Evolutionary conservation across 176 grass and related monocot genomes (phyloP), one percentile per base, ranked within the genome.

Genomic region (Oryza rufipogon): DNA sequence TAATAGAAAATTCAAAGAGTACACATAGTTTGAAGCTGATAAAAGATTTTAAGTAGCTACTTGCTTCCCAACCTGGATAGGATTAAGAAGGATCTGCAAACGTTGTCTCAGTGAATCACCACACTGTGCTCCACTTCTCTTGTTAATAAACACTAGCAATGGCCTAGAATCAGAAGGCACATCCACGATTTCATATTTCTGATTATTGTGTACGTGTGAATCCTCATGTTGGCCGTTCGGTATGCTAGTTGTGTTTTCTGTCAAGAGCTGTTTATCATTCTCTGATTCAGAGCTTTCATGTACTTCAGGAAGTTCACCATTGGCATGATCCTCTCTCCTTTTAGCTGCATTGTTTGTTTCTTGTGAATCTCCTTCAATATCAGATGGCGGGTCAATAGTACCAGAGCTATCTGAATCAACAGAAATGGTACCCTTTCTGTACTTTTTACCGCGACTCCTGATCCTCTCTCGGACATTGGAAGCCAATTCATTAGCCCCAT

Each of bases 71-170:
- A 94, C 94, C 94, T 97, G 94, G 60, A 92, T 47, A 42, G 94
- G 94, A 88, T 97, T 97, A 73, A 97, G 87, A 83, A 97, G 94
- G 80, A 97, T 90, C 77, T 92, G 83, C 23, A 97, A 68, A 72
- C 90, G 92, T 36, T 85, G 90, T 80, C 87, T 94, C 85, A 97
- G 68, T 84, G 86, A 92, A 46, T 87, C 88, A 19, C 94, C 94
- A 26, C 80, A 79, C 80, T 97, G 94, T 7, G 89, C 89, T 74
- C 94, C 94, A 66, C 94, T 97, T 93, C 83, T 94, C 87, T 97
- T 97, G 89, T 97, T 97, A 68, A 97, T 80, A 25, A 97, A 97
- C 71, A 97, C 94, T 76, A 97, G 72, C 17, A 97, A 83, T 16
- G 94, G 94, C 79, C 94, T 90, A 46, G 80, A 85, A 92, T 97